Percentiles rank a stretch among this genome's conserved stretches.
phyloP scores from a whole-genome alignment of 257 asterid genomes.

The Haberlea rhodopensis region DNA sequence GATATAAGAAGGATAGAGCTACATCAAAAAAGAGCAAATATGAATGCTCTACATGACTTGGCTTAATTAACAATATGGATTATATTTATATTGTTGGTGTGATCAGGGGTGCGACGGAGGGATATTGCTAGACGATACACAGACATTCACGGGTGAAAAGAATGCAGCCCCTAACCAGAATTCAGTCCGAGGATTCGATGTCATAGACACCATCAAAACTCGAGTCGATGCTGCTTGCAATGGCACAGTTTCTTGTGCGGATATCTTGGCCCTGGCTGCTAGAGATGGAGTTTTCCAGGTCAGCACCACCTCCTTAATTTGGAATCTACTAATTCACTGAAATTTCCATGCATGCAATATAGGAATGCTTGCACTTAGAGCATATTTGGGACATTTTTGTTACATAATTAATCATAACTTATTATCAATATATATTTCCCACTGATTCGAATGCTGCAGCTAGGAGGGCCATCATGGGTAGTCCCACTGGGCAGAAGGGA shows the following conservation, averaged over 20 bases:
- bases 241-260: constrained; percentile 47
- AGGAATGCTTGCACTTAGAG: too few relatives aligned
- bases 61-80: too few relatives aligned
- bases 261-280: constrained; percentile 55
- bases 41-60: too few relatives aligned
- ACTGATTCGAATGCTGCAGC: too few relatives aligned
- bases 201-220: constrained; percentile 46
- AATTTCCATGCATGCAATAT: constrained; percentile 1
- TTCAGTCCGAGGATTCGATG: constrained; percentile 43
- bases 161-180: constrained; percentile 40
- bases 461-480: constrained; percentile 56
- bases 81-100: neutral
- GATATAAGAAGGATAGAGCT: too few relatives aligned
- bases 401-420: neutral
- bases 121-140: constrained; percentile 40
- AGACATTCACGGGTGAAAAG: constrained; percentile 44
- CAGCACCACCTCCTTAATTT: neutral
- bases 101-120: constrained; percentile 52
- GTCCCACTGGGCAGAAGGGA: constrained; percentile 63
- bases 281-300: constrained; percentile 45
- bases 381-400: too few relatives aligned
- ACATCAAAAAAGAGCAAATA: too few relatives aligned
- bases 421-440: constrained; percentile 9
- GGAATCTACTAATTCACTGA: neutral
- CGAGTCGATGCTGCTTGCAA: constrained; percentile 49